Base-by-base conservation (phyloP, 768 basidiomycete species). In the Rhizopogon sp. region DNA sequence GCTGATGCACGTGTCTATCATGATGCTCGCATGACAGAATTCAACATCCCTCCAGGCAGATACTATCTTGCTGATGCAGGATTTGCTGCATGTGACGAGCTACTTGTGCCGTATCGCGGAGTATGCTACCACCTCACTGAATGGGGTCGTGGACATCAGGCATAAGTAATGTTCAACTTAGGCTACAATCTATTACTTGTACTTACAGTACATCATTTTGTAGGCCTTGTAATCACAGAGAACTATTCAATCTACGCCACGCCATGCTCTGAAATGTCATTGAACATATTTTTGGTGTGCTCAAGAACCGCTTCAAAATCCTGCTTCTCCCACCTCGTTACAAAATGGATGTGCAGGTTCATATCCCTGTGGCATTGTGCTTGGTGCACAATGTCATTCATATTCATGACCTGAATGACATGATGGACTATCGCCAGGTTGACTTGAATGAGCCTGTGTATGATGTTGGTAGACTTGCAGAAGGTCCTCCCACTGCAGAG, bases 81-180 rank as follows among this genome's bases (percentile, higher is more conserved):
- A 0, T 69, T 62, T 56, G 45, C 60, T 11, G 8, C 17, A 3
- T 64, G 63, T 51, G 43, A 71, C 55, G 35, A 60, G 2, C 62
- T 74, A 1, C 57, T 76, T 0, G 64, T 73, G 3, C 76, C 75
- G 17, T 76, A 74, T 46, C 61, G 60, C 25, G 66, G 70, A 53
- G 67, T 70, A 8, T 60, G 65, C 6, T 76, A 75, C 64, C 72
- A 76, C 37, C 41, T 63, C 25, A 37, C 43, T 16, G 62, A 63
- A 49, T 63, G 55, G 60, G 52, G 53, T 8, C 20, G 17, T 22
- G 16, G 14, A 17, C 25, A 35, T 35, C 22, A 8, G 1, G 14
- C 6, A 42, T 54, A 33, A 45, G 40, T 54, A 43, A 22, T 22
- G 22, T 22, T 22, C 22, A 22, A 22, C 22, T 22, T 22, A 22